Evolutionary conservation across 495 filamentous ascomycete species (phyloP).

Genomic region (Talaromyces wortmannii): DNA sequence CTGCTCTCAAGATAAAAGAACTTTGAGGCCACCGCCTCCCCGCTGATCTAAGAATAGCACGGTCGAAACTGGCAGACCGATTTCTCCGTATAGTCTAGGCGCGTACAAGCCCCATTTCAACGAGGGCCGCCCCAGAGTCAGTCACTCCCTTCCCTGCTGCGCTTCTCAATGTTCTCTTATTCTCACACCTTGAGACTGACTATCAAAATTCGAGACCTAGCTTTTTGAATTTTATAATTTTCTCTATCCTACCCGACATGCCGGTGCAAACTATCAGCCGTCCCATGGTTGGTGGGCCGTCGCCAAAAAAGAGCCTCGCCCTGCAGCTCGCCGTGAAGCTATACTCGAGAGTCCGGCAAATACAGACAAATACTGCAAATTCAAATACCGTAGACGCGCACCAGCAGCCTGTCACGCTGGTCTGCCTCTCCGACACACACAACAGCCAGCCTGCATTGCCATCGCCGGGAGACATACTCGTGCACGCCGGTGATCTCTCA

Average conservation of each 20-base stretch:
- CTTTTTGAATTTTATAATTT: too few species aligned
- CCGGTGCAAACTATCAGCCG: not conserved
- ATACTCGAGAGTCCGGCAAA: not conserved
- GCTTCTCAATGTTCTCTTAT: not conserved
- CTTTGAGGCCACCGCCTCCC: too few species aligned
- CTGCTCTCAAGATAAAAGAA: too few species aligned
- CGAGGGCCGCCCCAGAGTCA: too few species aligned
- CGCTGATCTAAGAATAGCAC: too few species aligned
- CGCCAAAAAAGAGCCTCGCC: not conserved
- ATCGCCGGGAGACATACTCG: slow-evolving; percentile 15
- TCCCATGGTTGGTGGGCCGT: not conserved
- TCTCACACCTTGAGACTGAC: too few species aligned
- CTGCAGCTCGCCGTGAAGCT: not conserved
- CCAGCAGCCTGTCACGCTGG: not conserved
- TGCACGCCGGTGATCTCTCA: slow-evolving; percentile 35
- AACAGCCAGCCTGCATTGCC: slow-evolving; percentile 5
- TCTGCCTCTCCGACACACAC: slow-evolving; percentile 18
- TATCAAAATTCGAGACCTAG: not conserved
- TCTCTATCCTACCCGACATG: not conserved
- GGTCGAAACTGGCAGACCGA: too few species aligned
- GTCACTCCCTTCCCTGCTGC: not conserved
- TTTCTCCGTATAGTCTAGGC: too few species aligned
- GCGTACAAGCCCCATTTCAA: too few species aligned
- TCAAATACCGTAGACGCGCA: not conserved
- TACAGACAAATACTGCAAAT: not conserved